Evolutionary conservation across 371 early-diverging fungal species (phyloP), one percentile per base, ranked within the genome.

Genomic region (Mucor plumbeus): DNA sequence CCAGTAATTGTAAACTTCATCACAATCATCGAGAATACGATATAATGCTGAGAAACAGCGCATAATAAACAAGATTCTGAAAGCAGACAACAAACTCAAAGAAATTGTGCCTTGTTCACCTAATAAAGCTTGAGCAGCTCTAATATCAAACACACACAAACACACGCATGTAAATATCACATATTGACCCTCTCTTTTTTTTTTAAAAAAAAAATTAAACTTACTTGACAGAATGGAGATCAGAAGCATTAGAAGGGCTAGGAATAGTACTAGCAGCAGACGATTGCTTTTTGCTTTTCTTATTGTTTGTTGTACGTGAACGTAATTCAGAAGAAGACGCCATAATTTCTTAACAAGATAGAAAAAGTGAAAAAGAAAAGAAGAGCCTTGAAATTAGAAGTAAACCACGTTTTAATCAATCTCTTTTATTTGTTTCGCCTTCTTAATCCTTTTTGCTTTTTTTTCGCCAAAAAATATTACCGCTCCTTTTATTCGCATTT

Each of bases 1-100:
- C 95, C 95, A 97, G 76, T 93, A 98, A 83, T 97, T 97, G 82
- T 88, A 97, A 8, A 93, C 94, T 74, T 98, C 96, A 75, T 98
- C 97, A 78, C 97, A 98, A 76, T 98, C 95, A 10, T 79, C 76
- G 33, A 90, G 73, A 56, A 88, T 87, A 35, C 88, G 85, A 63
- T 77, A 89, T 0, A 88, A 68, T n/a, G 88, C 90, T n/a, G 90
- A 88, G 14, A 84, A 73, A 47, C 88, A 76, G n/a, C 93, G 82
- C 1, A 85, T 77, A 9, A 87, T 76, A 34, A 89, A 72, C 19
- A 92, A 71, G 4, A 84, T 39, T 43, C 85, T 84, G 75, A 90
- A 88, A 5, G 87, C 90, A 10, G 88, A 72, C 0, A 80, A 75
- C 31, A 86, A 78, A 1, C 87, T 85, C 2, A 90, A 85, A 11